Percentiles rank a stretch among this genome's conserved stretches.
phyloP scores from a whole-genome alignment of 2,329 filamentous ascomycete genomes.

The Microsporum ferrugineum region DNA sequence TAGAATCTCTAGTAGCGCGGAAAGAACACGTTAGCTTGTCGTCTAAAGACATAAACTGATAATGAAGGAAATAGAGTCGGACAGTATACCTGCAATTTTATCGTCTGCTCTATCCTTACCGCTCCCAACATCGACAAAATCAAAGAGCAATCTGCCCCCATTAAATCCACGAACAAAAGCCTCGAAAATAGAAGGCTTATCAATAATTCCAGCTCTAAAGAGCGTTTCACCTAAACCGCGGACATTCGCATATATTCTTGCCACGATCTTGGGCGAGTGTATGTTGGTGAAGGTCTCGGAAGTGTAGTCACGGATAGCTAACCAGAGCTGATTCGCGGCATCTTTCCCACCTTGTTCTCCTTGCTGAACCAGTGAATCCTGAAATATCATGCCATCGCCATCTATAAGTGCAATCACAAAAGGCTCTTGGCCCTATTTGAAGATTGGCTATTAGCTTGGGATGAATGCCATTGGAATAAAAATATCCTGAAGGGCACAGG shows the following conservation, averaged over 20 bases:
- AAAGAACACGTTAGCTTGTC: neutral
- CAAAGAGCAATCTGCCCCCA: conserved; percentile 38
- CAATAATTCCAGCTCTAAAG: conserved; percentile 35
- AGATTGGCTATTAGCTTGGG: conserved; percentile 4
- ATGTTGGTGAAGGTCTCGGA: conserved; percentile 32
- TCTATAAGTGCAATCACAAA: conserved; percentile 46
- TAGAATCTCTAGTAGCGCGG: conserved; percentile 39
- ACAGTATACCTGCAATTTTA: conserved; percentile 36
- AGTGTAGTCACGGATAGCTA: conserved; percentile 35
- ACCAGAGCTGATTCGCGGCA: conserved; percentile 41
- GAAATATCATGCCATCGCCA: conserved; percentile 46
- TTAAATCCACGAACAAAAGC: conserved; percentile 48
- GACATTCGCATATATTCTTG: conserved; percentile 45
- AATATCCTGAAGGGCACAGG: neutral
- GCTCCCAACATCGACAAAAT: conserved; percentile 40
- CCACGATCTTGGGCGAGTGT: conserved; percentile 38
- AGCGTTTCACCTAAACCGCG: conserved; percentile 41
- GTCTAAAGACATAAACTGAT: neutral
- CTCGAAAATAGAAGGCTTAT: conserved; percentile 34
- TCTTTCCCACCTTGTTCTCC: conserved; percentile 43
- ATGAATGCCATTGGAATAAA: neutral
- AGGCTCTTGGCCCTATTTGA: conserved; percentile 39
- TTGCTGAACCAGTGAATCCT: conserved; percentile 38
- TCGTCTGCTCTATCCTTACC: conserved; percentile 37
- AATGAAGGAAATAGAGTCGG: neutral